Evolutionary conservation across 2,329 filamentous ascomycete species (phyloP).

Genomic region (Sarocladium oryzae): DNA sequence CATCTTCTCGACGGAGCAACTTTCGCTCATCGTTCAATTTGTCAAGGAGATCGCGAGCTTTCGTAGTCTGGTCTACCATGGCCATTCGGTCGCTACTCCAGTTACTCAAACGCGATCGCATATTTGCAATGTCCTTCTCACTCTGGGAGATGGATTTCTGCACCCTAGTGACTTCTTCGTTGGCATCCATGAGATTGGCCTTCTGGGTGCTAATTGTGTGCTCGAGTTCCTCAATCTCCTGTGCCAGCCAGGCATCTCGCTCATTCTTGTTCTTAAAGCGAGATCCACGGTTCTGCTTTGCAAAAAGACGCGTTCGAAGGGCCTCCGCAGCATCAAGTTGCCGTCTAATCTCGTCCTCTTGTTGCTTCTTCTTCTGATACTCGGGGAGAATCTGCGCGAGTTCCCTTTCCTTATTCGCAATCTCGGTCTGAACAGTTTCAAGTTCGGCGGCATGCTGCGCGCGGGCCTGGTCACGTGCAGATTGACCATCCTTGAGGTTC

Average conservation of each 20-base stretch:
- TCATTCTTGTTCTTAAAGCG: constrained; percentile 85
- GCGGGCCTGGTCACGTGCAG: constrained; percentile 66
- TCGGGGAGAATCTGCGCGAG: constrained; percentile 69
- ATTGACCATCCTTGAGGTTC: constrained; percentile 74
- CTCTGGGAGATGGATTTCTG: constrained; percentile 64
- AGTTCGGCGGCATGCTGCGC: constrained; percentile 66
- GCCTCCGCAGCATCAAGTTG: constrained; percentile 72
- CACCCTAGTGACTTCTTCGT: constrained; percentile 72
- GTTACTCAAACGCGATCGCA: constrained; percentile 70
- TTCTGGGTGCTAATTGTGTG: constrained; percentile 72
- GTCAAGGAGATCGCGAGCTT: constrained; percentile 72
- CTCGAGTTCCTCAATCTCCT: constrained; percentile 75
- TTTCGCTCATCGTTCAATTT: constrained; percentile 81
- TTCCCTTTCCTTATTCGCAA: constrained; percentile 69
- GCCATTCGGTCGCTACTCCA: constrained; percentile 68
- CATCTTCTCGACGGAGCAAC: constrained; percentile 80
- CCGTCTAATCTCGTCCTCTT: constrained; percentile 64
- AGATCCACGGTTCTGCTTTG: constrained; percentile 83
- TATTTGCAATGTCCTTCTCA: constrained; percentile 63
- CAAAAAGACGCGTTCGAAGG: constrained; percentile 70
- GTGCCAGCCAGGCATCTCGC: constrained; percentile 74
- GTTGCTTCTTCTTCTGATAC: constrained; percentile 64
- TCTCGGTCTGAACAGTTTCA: constrained; percentile 64
- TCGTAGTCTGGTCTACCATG: constrained; percentile 66
- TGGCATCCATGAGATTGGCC: constrained; percentile 74